Conservation (phyloP, 1,139 yeast genomes). For the Taiozyma sp. region DNA sequence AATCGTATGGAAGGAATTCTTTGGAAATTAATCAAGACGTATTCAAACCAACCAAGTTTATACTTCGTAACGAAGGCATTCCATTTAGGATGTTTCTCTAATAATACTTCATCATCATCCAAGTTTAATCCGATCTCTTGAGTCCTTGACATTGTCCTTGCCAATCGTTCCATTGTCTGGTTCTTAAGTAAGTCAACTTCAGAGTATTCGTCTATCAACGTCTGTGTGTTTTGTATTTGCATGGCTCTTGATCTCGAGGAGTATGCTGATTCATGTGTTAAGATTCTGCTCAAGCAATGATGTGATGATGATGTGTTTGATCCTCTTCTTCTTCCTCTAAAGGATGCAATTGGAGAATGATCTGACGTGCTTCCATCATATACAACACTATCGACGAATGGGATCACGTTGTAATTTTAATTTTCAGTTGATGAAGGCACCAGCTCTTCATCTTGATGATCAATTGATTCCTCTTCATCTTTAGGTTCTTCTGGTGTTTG, state of each 20-base stretch:
- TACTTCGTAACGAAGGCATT: constrained; percentile 27
- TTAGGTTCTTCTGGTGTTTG: neutral
- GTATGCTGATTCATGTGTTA: constrained; percentile 15
- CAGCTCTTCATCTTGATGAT: constrained; percentile 1
- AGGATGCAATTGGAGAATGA: neutral
- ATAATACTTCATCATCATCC: constrained; percentile 2
- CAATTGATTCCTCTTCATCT: neutral
- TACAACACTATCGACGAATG: neutral
- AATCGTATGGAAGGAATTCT: constrained; percentile 70
- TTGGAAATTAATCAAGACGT: constrained; percentile 43
- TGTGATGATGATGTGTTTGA: neutral
- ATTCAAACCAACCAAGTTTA: constrained; percentile 28
- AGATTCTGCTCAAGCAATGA: constrained; percentile 4
- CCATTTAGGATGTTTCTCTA: constrained; percentile 2
- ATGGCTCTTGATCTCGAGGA: constrained; percentile 27
- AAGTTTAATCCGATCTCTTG: constrained; percentile 17
- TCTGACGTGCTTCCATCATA: neutral
- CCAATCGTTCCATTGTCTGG: constrained; percentile 9
- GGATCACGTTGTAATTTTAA: constrained; percentile 3
- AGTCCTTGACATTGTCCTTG: constrained; percentile 13
- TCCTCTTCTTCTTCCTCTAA: constrained; percentile 1
- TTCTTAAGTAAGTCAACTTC: constrained; percentile 31
- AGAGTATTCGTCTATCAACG: constrained; percentile 52
- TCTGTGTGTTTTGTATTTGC: constrained; percentile 43
- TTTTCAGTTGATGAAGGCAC: neutral